These are phyloP conservation scores for Cryptococcus amylolentus DNA, from an alignment of 1,284 basidiomycete species.

Conservation along the genomic window DNA sequence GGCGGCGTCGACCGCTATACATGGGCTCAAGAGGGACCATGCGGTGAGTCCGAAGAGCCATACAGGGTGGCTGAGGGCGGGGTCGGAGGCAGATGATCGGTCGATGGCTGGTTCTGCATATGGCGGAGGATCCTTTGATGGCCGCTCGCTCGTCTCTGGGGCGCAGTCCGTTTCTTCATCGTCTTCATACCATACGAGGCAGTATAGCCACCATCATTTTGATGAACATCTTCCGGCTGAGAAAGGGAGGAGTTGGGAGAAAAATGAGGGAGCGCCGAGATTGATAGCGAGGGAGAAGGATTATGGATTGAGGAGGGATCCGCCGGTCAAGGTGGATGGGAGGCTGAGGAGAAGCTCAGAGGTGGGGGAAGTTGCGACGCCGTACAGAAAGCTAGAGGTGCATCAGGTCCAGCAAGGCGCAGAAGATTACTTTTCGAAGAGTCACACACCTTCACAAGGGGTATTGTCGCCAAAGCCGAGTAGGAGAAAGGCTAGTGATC, in stretches of 20 bases:
- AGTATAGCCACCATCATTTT: not conserved
- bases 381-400: slow-evolving; percentile 7
- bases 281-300: slow-evolving; percentile 9
- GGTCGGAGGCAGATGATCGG: not conserved
- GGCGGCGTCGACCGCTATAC: not conserved
- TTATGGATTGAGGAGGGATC: slow-evolving; percentile 1
- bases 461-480: slow-evolving; percentile 1
- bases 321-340: not conserved
- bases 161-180: not conserved
- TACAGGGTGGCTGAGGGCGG: slow-evolving; percentile 4
- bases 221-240: slow-evolving; percentile 1
- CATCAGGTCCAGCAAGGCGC: too few relatives aligned
- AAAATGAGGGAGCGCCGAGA: slow-evolving; percentile 13
- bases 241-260: slow-evolving; percentile 12
- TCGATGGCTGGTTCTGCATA: not conserved
- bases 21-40: slow-evolving; percentile 1
- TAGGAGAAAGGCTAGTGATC: slow-evolving; percentile 1
- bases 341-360: not conserved
- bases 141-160: not conserved
- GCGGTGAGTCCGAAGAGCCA: slow-evolving; percentile 1
- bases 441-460: not conserved
- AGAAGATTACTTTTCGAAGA: too few relatives aligned
- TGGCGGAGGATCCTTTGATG: not conserved
- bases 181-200: not conserved
- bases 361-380: not conserved